phyloP scores from a whole-genome alignment of 2,329 filamentous ascomycete genomes.

The Calonectria pseudoreteaudii region DNA sequence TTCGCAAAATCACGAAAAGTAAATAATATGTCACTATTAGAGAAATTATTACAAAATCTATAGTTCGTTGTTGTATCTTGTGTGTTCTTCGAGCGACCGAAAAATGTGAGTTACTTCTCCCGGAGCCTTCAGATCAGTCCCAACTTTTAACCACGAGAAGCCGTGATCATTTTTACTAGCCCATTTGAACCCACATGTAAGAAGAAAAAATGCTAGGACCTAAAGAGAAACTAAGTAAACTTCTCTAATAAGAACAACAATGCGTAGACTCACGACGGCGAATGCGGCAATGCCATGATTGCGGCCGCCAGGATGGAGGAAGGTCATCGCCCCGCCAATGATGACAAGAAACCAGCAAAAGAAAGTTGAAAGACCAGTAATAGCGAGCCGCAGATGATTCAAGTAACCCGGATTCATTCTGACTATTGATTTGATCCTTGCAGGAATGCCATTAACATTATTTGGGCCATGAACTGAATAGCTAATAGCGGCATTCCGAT shows the following conservation, averaged over 20 bases:
- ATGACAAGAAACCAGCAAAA: neutral
- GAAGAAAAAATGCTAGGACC: neutral
- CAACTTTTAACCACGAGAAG: neutral
- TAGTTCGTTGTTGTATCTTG: neutral
- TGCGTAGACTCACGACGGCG: neutral
- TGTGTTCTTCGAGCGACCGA: neutral
- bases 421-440: neutral
- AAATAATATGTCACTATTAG: too few species aligned
- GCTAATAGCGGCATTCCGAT: neutral
- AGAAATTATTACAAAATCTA: neutral
- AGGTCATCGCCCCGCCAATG: neutral
- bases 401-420: neutral
- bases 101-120: neutral
- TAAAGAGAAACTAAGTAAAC: neutral
- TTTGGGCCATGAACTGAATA: neutral
- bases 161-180: neutral
- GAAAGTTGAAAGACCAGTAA: neutral
- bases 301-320: neutral
- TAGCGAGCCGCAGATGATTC: neutral
- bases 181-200: neutral
- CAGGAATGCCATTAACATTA: neutral
- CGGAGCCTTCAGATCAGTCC: neutral
- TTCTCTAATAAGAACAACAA: neutral
- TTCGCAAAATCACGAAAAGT: too few species aligned
- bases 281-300: neutral